These are phyloP conservation scores for Colletotrichum karsti DNA, from an alignment of 2,329 filamentous ascomycete genomes.

Conservation along the genomic window DNA sequence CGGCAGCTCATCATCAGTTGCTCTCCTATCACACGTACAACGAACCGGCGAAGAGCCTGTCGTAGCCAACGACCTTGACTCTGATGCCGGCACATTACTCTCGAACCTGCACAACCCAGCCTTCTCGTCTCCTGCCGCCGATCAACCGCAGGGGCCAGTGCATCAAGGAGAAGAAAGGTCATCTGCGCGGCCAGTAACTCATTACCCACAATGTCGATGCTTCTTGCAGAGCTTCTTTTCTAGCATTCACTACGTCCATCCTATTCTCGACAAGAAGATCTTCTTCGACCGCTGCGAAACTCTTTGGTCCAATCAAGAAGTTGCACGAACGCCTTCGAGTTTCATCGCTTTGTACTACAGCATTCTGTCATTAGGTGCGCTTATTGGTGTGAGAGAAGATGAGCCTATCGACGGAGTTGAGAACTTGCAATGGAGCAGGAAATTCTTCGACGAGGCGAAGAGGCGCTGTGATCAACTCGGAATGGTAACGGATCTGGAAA, in stretches of 20 bases:
- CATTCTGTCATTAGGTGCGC: constrained; percentile 53
- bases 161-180: neutral
- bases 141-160: neutral
- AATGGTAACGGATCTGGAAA: constrained; percentile 55
- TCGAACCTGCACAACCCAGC: constrained; percentile 54
- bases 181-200: constrained; percentile 31
- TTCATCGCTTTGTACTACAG: constrained; percentile 57
- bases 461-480: constrained; percentile 45
- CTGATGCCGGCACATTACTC: constrained; percentile 46
- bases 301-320: constrained; percentile 44
- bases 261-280: constrained; percentile 53
- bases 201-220: constrained; percentile 51
- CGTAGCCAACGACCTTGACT: constrained; percentile 28
- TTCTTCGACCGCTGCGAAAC: constrained; percentile 52
- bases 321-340: constrained; percentile 39
- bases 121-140: constrained; percentile 42
- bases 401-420: constrained; percentile 49
- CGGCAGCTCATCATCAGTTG: constrained; percentile 56
- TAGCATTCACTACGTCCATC: constrained; percentile 56
- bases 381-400: constrained; percentile 53
- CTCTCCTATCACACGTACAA: constrained; percentile 51
- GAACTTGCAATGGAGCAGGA: constrained; percentile 55
- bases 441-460: constrained; percentile 52
- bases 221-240: constrained; percentile 58
- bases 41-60: constrained; percentile 32